A percentile compares a stretch with the other conserved stretches of the same genome.
phyloP scores from a whole-genome alignment of 805 yeast species.

The Kazachstania africana region DNA sequence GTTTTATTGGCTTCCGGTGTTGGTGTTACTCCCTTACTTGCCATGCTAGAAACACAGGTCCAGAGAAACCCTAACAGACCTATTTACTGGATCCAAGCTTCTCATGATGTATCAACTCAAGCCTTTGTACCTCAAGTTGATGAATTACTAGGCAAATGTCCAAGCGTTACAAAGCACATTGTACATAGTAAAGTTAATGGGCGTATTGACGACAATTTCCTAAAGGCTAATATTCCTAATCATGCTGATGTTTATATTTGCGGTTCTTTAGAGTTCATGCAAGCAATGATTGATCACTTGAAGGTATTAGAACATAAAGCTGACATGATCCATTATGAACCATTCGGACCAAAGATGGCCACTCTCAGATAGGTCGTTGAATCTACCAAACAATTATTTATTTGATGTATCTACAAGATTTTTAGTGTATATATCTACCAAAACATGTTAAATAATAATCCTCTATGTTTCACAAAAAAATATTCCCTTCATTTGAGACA shows the following conservation, averaged over 20 bases:
- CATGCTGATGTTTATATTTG: constrained; percentile 30
- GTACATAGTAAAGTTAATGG: constrained; percentile 15
- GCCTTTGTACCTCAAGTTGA: constrained; percentile 19
- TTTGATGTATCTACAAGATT: too few species aligned
- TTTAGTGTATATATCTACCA: too few species aligned
- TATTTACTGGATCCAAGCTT: constrained; percentile 23
- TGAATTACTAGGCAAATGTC: constrained; percentile 8
- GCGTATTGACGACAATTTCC: constrained; percentile 17
- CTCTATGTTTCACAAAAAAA: too few species aligned
- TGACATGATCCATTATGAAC: constrained; percentile 23
- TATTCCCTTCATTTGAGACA: too few species aligned
- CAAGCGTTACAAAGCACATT: constrained; percentile 7
- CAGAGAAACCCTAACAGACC: constrained; percentile 20
- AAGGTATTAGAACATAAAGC: constrained; percentile 12
- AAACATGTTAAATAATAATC: too few species aligned
- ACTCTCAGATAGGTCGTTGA: too few species aligned
- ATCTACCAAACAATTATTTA: too few species aligned
- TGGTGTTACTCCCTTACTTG: constrained; percentile 54
- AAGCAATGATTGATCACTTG: constrained; percentile 15
- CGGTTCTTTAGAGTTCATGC: constrained; percentile 23
- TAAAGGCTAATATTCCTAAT: constrained; percentile 14
- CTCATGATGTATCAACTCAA: constrained; percentile 12
- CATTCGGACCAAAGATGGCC: constrained; percentile 27
- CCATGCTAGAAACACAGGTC: constrained; percentile 34
- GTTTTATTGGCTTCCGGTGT: constrained; percentile 50